Conservation (phyloP, 257 asterid genomes). For the Verbascum thapsus region DNA sequence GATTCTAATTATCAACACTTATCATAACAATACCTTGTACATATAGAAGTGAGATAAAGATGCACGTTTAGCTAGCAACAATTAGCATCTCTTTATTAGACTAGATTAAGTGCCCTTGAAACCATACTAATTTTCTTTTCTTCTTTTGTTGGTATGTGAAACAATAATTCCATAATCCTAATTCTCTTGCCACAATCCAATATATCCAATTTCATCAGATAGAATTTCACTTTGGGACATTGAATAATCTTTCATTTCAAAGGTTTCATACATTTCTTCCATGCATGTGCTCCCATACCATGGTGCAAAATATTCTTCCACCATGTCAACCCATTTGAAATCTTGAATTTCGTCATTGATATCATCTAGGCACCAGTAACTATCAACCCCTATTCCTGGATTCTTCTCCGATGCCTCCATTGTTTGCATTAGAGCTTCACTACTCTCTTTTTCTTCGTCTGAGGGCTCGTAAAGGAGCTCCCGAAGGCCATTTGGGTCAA, state of each 20-base stretch:
- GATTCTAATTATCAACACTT: not conserved
- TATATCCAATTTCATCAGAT: conserved; percentile 48
- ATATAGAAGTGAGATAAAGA: conserved; percentile 14
- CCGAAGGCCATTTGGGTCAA: conserved; percentile 36
- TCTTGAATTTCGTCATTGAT: not conserved
- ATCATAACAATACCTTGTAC: conserved; percentile 17
- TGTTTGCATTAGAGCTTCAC: conserved; percentile 23
- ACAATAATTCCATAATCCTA: not conserved
- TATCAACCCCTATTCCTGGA: conserved; percentile 5
- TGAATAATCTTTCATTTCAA: conserved; percentile 38
- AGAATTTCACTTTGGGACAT: conserved; percentile 23
- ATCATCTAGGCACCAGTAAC: conserved; percentile 23
- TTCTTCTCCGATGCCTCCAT: conserved; percentile 1
- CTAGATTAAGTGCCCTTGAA: not conserved
- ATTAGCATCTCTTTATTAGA: not conserved
- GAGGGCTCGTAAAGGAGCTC: conserved; percentile 44
- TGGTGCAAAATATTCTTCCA: conserved; percentile 32
- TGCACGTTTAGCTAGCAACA: conserved; percentile 6
- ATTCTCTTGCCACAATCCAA: conserved; percentile 47
- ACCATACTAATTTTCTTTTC: not conserved
- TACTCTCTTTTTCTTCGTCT: conserved; percentile 16
- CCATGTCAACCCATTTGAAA: conserved; percentile 34
- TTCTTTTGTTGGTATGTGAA: not conserved
- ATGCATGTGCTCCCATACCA: conserved; percentile 31
- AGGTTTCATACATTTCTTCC: conserved; percentile 32